Evolutionary conservation across 1,284 basidiomycete species (phyloP), one percentile per base, ranked within the genome.

Genomic region (Sporisorium graminicola): DNA sequence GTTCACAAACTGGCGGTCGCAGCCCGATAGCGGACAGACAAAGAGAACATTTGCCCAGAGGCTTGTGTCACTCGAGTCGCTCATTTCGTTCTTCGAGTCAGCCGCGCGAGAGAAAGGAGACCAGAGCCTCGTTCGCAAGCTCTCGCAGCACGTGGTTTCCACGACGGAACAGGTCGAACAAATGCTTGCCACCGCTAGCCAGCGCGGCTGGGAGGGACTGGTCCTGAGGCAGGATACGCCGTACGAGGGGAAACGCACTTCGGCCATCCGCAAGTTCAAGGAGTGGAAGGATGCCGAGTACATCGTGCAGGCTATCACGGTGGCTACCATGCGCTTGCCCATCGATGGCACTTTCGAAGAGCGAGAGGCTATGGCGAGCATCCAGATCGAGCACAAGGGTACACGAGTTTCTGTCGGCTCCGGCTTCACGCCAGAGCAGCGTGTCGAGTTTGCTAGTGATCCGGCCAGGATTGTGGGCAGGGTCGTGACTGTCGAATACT

Each of bases 241-340:
- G 20, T 80, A 80, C 64, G 74, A 80, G 46, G 80, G 78, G 29
- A 76, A 77, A 33, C 77, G 78, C 13, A 71, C 72, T 3, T 58
- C 58, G 8, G 61, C 66, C 16, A 70, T 82, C 40, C 74, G 72
- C 54, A 82, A 82, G 35, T 57, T 80, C 40, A 78, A 78, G 27
- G 53, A 73, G 46, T 74, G 74, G 72, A 71, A 72, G 35, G 80
- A 82, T 24, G 80, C 68, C 31, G 80, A 82, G 59, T 82, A 79
- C 40, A 60, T 60, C 0, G 78, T 82, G 2, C 31, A 55, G 20
- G 62, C 60, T 18, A 62, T 77, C 46, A 66, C 66, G 2, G 44
- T 75, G 3, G 59, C 64, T 1, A 71, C 58, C 13, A 82, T 82
- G 80, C 70, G 78, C 0, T 42, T 82, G 27, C 66, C 78, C 0